A percentile compares a stretch with the other conserved stretches of the same genome.
These are phyloP conservation scores for Immersiporthe knoxdaviesiana DNA, from an alignment of 2,329 filamentous ascomycete species.

Conservation along the genomic window DNA sequence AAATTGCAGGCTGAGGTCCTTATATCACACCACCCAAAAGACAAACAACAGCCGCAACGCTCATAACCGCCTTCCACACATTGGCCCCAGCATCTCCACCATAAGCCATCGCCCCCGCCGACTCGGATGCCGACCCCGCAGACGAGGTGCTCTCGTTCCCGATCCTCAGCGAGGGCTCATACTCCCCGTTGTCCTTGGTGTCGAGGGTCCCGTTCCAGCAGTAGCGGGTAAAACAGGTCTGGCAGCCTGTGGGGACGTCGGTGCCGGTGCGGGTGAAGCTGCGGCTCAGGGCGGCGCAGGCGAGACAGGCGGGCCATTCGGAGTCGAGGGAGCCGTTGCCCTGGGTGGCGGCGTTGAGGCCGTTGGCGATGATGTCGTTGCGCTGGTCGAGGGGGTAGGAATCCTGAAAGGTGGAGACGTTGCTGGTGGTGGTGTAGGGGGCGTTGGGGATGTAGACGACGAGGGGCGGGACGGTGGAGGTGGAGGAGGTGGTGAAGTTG, in stretches of 20 bases:
- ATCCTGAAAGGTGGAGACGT: constrained; percentile 77
- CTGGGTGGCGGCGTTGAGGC: constrained; percentile 80
- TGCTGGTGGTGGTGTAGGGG: constrained; percentile 76
- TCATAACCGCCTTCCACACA: neutral
- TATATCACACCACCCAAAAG: neutral
- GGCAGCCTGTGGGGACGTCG: constrained; percentile 71
- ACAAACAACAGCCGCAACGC: neutral
- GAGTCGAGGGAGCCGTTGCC: constrained; percentile 76
- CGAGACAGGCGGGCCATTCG: constrained; percentile 82
- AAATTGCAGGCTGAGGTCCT: too few relatives aligned
- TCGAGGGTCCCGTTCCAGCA: constrained; percentile 86
- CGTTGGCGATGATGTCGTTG: constrained; percentile 83
- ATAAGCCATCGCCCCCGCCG: neutral
- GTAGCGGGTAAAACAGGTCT: constrained; percentile 75
- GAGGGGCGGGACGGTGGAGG: constrained; percentile 35
- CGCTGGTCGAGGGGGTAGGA: constrained; percentile 68
- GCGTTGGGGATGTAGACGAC: constrained; percentile 78
- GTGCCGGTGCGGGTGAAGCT: constrained; percentile 74
- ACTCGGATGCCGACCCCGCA: constrained; percentile 14
- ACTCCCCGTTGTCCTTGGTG: constrained; percentile 32
- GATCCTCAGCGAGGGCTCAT: constrained; percentile 40
- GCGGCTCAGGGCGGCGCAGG: constrained; percentile 81
- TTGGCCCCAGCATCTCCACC: neutral
- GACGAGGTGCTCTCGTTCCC: constrained; percentile 29
- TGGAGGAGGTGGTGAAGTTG: constrained; percentile 37